These are phyloP conservation scores for Vitis riparia DNA, from an alignment of 164 flowering plant species.

Conservation along the genomic window DNA sequence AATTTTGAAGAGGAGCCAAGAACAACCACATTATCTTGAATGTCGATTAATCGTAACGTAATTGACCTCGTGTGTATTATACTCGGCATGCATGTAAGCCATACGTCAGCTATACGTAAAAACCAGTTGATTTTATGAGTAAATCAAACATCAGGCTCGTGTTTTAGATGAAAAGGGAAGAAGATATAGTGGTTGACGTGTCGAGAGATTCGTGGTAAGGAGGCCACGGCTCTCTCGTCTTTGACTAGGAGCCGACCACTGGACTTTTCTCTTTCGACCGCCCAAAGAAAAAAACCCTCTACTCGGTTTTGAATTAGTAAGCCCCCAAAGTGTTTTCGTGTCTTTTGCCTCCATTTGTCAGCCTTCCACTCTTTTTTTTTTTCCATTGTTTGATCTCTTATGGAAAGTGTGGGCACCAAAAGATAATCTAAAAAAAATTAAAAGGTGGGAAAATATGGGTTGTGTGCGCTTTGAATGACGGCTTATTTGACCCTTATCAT, in stretches of 20 bases:
- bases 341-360: not conserved
- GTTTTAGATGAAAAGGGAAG: not conserved
- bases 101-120: conserved; percentile 19
- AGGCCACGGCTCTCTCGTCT: not conserved
- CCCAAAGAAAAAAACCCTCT: conserved; percentile 24
- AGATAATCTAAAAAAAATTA: too few relatives aligned
- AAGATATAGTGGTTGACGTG: conserved; percentile 9
- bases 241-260: conserved; percentile 26
- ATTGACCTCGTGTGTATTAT: too few relatives aligned
- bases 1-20: too few relatives aligned
- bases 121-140: not conserved
- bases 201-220: not conserved
- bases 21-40: too few relatives aligned
- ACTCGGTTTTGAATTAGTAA: conserved; percentile 16
- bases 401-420: not conserved
- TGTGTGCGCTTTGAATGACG: too few relatives aligned
- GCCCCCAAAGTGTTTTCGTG: conserved; percentile 23
- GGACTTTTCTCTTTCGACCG: conserved; percentile 18
- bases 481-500: too few relatives aligned
- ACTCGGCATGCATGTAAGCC: conserved; percentile 11
- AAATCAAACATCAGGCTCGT: too few relatives aligned
- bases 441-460: too few relatives aligned
- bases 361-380: not conserved
- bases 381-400: not conserved
- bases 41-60: too few relatives aligned